Evolutionary conservation across 2,329 filamentous ascomycete genomes (phyloP).

Genomic region (Mycogone perniciosa): DNA sequence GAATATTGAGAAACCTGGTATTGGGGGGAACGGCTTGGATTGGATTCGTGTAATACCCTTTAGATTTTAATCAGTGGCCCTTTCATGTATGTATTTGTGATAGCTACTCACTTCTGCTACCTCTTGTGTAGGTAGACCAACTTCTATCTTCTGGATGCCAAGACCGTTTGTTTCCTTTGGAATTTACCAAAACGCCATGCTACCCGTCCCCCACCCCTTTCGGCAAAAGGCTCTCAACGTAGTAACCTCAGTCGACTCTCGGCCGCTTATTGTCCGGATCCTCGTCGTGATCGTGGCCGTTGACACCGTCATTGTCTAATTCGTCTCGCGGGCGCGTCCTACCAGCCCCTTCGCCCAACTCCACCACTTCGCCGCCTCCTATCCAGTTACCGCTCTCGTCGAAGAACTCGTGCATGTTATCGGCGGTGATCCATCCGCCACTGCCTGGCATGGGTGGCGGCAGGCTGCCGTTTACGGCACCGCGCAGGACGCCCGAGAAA

Average conservation of each 20-base stretch:
- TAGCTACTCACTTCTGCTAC: not conserved
- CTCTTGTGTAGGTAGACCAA: not conserved
- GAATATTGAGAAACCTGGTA: not conserved
- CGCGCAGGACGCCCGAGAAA: slow-evolving; percentile 48
- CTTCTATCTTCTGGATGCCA: slow-evolving; percentile 6
- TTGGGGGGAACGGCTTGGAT: not conserved
- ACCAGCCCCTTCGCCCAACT: slow-evolving; percentile 59
- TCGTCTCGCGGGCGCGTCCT: slow-evolving; percentile 36
- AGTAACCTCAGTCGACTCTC: slow-evolving; percentile 27
- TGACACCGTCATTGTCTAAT: slow-evolving; percentile 40
- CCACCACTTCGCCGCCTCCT: slow-evolving; percentile 37
- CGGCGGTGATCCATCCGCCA: slow-evolving; percentile 81
- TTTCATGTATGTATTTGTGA: not conserved
- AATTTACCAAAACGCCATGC: slow-evolving; percentile 20
- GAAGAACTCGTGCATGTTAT: slow-evolving; percentile 81
- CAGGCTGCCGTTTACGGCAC: slow-evolving; percentile 42
- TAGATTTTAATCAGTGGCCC: slow-evolving; percentile 4
- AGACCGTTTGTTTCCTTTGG: slow-evolving; percentile 16
- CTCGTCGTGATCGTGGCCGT: slow-evolving; percentile 37
- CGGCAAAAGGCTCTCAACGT: not conserved
- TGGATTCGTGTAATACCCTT: not conserved
- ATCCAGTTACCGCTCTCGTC: slow-evolving; percentile 78
- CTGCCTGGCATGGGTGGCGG: slow-evolving; percentile 68
- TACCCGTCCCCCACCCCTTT: not conserved
- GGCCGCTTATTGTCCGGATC: slow-evolving; percentile 42